These are phyloP conservation scores for Heliamphora ciliata DNA, from an alignment of 179 eudicot species.

Conservation along the genomic window DNA sequence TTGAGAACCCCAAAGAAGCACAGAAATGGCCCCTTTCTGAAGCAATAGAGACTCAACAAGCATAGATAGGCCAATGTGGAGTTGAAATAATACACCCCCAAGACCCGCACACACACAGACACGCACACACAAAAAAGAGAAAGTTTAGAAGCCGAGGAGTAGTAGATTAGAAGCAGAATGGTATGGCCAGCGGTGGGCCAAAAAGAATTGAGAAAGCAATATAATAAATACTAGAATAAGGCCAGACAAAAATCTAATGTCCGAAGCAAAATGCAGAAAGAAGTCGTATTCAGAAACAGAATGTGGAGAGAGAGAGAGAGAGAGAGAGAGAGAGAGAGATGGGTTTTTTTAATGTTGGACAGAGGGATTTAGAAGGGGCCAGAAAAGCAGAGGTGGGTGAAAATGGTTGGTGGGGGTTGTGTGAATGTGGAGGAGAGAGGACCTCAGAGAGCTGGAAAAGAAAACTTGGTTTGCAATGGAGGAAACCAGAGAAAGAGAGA, in stretches of 20 bases:
- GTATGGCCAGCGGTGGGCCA: slow-evolving; percentile 23
- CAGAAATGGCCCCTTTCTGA: slow-evolving; percentile 24
- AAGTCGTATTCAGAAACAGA: slow-evolving; percentile 5
- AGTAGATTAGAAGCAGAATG: slow-evolving; percentile 40
- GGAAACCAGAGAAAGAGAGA: slow-evolving; percentile 27
- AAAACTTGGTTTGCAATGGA: slow-evolving; percentile 52
- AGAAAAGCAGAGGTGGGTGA: slow-evolving; percentile 16
- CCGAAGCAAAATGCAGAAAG: slow-evolving; percentile 26
- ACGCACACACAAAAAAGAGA: slow-evolving; percentile 13
- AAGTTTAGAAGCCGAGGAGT: slow-evolving; percentile 26
- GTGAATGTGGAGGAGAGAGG: slow-evolving; percentile 14
- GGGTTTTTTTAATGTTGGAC: background rate
- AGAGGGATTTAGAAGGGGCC: slow-evolving; percentile 1
- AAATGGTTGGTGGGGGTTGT: slow-evolving; percentile 25
- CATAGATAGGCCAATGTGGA: slow-evolving; percentile 41
- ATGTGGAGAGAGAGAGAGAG: background rate
- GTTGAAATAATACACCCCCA: slow-evolving; percentile 24
- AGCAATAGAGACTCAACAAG: slow-evolving; percentile 31
- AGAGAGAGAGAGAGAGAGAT: background rate
- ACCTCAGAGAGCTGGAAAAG: slow-evolving; percentile 27
- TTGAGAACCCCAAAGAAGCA: slow-evolving; percentile 35
- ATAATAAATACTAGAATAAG: slow-evolving; percentile 18
- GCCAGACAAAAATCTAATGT: slow-evolving; percentile 24
- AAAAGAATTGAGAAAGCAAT: slow-evolving; percentile 23
- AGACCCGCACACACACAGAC: background rate